Conservation (phyloP, 306 rosid genomes). For the Trichosanthes cucumerina region DNA sequence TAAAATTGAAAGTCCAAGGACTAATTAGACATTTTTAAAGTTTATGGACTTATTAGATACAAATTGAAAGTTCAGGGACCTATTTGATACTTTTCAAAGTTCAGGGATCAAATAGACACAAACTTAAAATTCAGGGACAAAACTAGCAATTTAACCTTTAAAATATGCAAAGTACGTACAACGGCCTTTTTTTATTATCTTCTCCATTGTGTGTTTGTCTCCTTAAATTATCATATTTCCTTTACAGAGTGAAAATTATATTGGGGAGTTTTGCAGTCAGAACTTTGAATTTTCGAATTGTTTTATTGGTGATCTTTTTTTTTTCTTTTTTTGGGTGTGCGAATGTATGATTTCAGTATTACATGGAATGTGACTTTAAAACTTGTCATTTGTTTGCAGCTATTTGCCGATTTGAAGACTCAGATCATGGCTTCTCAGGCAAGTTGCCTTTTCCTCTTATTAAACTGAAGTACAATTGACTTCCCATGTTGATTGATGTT, state of each 20-base stretch:
- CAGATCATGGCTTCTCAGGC: conserved; percentile 50
- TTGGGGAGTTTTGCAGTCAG: background rate
- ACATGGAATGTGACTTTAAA: background rate
- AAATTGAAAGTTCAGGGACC: too few species aligned
- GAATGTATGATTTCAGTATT: background rate
- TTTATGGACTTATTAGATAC: too few species aligned
- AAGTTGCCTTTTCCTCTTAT: conserved; percentile 5
- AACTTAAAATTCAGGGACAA: too few species aligned
- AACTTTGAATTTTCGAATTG: background rate
- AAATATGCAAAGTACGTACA: background rate
- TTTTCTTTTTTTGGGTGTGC: background rate
- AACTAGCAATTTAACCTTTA: too few species aligned
- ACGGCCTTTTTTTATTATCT: background rate
- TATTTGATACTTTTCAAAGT: too few species aligned
- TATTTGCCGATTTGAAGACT: conserved; percentile 44
- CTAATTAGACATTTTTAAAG: too few species aligned
- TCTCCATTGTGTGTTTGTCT: background rate
- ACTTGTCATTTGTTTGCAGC: conserved; percentile 23
- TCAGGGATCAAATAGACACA: too few species aligned
- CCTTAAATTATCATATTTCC: background rate
- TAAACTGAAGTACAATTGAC: background rate
- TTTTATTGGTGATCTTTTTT: background rate
- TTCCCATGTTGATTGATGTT: background rate
- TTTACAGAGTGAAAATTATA: background rate
- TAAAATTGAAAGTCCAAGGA: too few species aligned